A percentile compares a stretch with the other conserved stretches of the same genome.
phyloP scores from a whole-genome alignment of 495 filamentous ascomycete species.

The Chaetomium tenue region DNA sequence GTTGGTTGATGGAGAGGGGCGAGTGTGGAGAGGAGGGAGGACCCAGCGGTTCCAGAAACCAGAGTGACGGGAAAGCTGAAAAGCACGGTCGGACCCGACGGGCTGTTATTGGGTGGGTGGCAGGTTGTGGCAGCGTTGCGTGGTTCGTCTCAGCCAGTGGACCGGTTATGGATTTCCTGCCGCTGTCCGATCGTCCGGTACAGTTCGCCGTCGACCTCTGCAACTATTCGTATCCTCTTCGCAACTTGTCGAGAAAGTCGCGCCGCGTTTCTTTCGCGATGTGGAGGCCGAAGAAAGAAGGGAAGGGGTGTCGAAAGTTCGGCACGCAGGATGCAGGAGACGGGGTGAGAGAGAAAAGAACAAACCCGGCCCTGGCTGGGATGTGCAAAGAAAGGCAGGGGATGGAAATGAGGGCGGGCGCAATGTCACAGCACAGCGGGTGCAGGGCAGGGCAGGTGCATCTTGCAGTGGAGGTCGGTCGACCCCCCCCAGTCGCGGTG shows the following conservation, averaged over 20 bases:
- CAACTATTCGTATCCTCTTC: neutral
- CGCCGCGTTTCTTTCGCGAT: conserved; percentile 6
- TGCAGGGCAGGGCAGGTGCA: conserved; percentile 27
- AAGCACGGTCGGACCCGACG: conserved; percentile 31
- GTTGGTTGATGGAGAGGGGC: neutral
- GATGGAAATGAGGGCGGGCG: conserved; percentile 33
- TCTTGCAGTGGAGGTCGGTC: conserved; percentile 27
- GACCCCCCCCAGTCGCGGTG: conserved; percentile 8
- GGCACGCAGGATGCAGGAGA: neutral
- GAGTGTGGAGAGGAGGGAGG: conserved; percentile 13
- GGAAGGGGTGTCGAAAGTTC: conserved; percentile 3
- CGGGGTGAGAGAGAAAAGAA: neutral
- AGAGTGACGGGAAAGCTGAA: conserved; percentile 33
- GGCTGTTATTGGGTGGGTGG: conserved; percentile 29
- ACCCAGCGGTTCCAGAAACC: conserved; percentile 38
- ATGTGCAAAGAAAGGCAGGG: conserved; percentile 15
- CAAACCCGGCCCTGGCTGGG: conserved; percentile 9
- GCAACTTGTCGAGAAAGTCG: conserved; percentile 3
- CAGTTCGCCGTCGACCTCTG: neutral
- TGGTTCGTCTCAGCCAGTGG: conserved; percentile 35
- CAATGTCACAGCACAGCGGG: conserved; percentile 28
- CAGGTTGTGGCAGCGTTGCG: conserved; percentile 16
- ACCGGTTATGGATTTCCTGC: conserved; percentile 9
- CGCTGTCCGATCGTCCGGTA: conserved; percentile 17
- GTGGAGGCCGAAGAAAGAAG: conserved; percentile 2